Conservation (phyloP, 441 rosid species). For the Omphalea diandra region DNA sequence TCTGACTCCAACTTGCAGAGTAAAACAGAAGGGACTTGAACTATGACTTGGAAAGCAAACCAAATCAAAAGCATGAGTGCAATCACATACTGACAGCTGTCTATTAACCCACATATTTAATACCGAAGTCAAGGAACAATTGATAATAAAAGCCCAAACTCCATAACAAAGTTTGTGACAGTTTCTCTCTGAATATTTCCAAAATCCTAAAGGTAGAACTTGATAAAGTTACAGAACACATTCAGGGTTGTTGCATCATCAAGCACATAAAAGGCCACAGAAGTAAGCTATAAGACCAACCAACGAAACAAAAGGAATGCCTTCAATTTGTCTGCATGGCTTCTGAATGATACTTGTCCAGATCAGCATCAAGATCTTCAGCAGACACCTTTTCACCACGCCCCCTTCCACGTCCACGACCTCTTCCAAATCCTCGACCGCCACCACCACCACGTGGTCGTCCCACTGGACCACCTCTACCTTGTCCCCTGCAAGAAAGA, state of each 20-base stretch:
- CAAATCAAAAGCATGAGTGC: conserved; percentile 31
- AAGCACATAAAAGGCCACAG: conserved; percentile 35
- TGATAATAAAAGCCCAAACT: conserved; percentile 40
- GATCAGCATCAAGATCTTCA: conserved; percentile 94
- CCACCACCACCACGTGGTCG: conserved; percentile 54
- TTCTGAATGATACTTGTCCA: conserved; percentile 74
- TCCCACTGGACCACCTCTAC: conserved; percentile 54
- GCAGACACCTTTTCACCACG: conserved; percentile 83
- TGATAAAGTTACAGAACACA: conserved; percentile 37
- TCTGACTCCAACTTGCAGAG: conserved; percentile 30
- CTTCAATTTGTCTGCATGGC: conserved; percentile 74
- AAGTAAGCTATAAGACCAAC: conserved; percentile 25
- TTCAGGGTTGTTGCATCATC: conserved; percentile 31
- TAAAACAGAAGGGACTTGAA: conserved; percentile 22
- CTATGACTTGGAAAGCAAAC: conserved; percentile 23
- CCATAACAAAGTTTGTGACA: conserved; percentile 33
- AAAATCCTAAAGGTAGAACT: conserved; percentile 26
- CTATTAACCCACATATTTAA: conserved; percentile 36
- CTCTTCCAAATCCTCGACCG: conserved; percentile 56
- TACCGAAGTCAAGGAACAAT: conserved; percentile 42
- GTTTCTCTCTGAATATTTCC: conserved; percentile 30
- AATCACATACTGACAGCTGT: conserved; percentile 36
- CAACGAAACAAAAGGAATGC: conserved; percentile 20
- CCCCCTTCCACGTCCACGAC: conserved; percentile 68
- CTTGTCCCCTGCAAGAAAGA: conserved; percentile 40